phyloP scores from a whole-genome alignment of 495 filamentous ascomycete species.

The Aspergillus taichungensis region DNA sequence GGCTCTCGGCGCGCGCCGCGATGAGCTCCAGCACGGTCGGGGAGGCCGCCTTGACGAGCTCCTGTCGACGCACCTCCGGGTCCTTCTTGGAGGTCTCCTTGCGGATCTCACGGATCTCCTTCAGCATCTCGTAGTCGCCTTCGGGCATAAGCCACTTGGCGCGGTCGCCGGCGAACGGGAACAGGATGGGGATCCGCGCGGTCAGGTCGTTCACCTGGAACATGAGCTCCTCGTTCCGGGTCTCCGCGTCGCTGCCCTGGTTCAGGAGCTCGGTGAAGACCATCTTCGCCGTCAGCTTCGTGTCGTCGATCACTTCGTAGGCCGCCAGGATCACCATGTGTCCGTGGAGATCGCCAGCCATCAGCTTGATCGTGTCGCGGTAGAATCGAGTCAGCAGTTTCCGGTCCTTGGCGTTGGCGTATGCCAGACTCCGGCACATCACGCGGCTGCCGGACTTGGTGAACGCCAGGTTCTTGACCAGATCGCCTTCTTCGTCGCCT shows the following conservation, averaged over 20 bases:
- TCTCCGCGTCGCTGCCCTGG: slow-evolving; percentile 49
- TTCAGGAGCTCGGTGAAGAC: slow-evolving; percentile 77
- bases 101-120: slow-evolving; percentile 67
- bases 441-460: slow-evolving; percentile 79
- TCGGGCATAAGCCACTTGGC: slow-evolving; percentile 61
- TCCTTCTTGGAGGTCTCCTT: slow-evolving; percentile 87
- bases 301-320: slow-evolving; percentile 90
- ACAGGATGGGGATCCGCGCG: slow-evolving; percentile 73
- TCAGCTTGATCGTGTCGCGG: slow-evolving; percentile 73
- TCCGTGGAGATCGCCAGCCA: slow-evolving; percentile 69
- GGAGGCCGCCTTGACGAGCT: slow-evolving; percentile 53
- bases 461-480: slow-evolving; percentile 92
- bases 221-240: slow-evolving; percentile 50
- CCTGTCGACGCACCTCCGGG: slow-evolving; percentile 59
- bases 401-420: slow-evolving; percentile 85
- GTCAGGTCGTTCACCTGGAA: slow-evolving; percentile 56
- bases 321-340: slow-evolving; percentile 76
- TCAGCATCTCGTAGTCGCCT: slow-evolving; percentile 53
- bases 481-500: slow-evolving; percentile 77
- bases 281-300: slow-evolving; percentile 72
- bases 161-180: slow-evolving; percentile 65
- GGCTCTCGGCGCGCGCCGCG: slow-evolving; percentile 50
- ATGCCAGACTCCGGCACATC: slow-evolving; percentile 69
- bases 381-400: slow-evolving; percentile 78
- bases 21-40: slow-evolving; percentile 62